Percentiles rank a stretch among this genome's conserved stretches.
Conservation (phyloP, 2,329 filamentous ascomycete species). For the Didymella glomerata region DNA sequence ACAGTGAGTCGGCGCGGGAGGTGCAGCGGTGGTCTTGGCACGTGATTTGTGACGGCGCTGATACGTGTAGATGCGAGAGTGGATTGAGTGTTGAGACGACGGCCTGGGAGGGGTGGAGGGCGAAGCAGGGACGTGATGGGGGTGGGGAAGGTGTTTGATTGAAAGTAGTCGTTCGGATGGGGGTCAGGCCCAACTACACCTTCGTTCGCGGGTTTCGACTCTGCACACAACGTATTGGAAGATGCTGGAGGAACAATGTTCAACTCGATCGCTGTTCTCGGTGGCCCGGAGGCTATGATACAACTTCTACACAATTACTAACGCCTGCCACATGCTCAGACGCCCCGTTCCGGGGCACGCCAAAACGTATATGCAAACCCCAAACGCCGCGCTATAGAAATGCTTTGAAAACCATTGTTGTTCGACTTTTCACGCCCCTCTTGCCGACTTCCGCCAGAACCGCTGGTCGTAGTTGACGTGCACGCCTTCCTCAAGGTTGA, state of each 20-base stretch:
- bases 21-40: conserved; percentile 29
- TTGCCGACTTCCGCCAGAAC: conserved; percentile 62
- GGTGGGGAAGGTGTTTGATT: not conserved
- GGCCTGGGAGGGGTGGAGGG: conserved; percentile 62
- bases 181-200: not conserved
- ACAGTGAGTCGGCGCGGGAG: conserved; percentile 57
- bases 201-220: not conserved
- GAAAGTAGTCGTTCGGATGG: not conserved
- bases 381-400: conserved; percentile 54
- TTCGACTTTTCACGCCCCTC: conserved; percentile 26
- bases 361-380: conserved; percentile 35
- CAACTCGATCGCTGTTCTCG: conserved; percentile 7
- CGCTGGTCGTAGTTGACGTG: conserved; percentile 68
- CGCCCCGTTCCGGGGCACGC: conserved; percentile 23
- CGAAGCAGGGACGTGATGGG: conserved; percentile 35
- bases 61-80: conserved; percentile 57
- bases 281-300: conserved; percentile 27
- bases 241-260: conserved; percentile 2
- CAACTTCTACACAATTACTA: conserved; percentile 28
- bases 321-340: conserved; percentile 36
- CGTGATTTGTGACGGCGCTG: not conserved
- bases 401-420: conserved; percentile 28
- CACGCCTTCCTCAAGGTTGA: conserved; percentile 50
- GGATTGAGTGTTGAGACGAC: conserved; percentile 70
- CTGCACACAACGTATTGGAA: not conserved